Conservation (phyloP, 345 rosid genomes). For the Nasturtium officinale region DNA sequence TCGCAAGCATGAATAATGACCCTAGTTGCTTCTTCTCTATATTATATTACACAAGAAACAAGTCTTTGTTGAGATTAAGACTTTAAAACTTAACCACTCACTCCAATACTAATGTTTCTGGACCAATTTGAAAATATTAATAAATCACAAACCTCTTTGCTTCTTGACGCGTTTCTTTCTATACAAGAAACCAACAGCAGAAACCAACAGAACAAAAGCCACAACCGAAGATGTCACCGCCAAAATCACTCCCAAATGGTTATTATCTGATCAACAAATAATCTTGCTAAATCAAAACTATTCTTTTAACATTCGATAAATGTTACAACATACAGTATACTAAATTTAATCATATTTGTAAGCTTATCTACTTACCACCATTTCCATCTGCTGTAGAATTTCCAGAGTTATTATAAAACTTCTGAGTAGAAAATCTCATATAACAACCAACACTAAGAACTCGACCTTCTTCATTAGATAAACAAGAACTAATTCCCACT, state of each 20-base stretch:
- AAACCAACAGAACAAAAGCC: constrained; percentile 56
- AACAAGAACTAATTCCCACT: constrained; percentile 50
- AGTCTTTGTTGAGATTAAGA: neutral
- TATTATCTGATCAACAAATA: constrained; percentile 47
- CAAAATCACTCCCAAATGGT: constrained; percentile 53
- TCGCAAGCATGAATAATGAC: constrained; percentile 52
- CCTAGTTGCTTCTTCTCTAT: constrained; percentile 73
- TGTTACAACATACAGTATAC: neutral
- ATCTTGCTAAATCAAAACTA: neutral
- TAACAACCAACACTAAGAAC: constrained; percentile 80
- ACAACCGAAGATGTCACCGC: constrained; percentile 53
- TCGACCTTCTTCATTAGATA: constrained; percentile 66
- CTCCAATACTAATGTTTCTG: neutral
- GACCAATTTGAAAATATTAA: constrained; percentile 1
- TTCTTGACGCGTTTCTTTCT: constrained; percentile 50
- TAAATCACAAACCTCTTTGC: constrained; percentile 52
- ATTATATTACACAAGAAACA: constrained; percentile 12
- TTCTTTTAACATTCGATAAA: constrained; percentile 2
- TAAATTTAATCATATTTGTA: neutral
- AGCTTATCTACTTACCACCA: constrained; percentile 45
- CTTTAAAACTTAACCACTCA: neutral
- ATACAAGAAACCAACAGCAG: constrained; percentile 46
- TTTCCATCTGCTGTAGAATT: constrained; percentile 36
- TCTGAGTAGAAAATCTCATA: constrained; percentile 66
- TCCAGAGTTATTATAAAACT: constrained; percentile 64